A percentile compares a stretch with the other conserved stretches of the same genome.
phyloP scores from a whole-genome alignment of 495 filamentous ascomycete species.

The Penicillium desertorum region DNA sequence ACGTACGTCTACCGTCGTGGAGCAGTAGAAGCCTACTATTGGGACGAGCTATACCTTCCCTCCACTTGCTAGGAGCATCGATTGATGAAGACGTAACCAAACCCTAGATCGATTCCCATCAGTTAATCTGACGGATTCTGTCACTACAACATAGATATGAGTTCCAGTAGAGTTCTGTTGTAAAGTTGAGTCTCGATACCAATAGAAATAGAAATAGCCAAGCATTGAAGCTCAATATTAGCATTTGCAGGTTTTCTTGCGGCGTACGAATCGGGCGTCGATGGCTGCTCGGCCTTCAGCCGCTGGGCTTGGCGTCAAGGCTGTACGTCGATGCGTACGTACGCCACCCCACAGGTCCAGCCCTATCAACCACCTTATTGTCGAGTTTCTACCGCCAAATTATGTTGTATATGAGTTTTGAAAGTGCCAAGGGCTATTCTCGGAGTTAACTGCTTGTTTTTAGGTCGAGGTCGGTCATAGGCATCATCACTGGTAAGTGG shows the following conservation, averaged over 20 bases:
- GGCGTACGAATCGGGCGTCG: neutral
- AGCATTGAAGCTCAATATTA: conserved; percentile 4
- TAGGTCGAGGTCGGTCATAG: neutral
- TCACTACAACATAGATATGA: neutral
- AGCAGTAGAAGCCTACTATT: neutral
- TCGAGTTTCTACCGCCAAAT: neutral
- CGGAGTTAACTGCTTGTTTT: neutral
- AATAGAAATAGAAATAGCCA: neutral
- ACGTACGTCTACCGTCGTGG: conserved; percentile 6
- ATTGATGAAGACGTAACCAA: neutral
- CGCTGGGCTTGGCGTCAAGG: conserved; percentile 7
- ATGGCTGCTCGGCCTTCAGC: neutral
- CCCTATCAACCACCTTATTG: conserved; percentile 1
- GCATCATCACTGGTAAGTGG: neutral
- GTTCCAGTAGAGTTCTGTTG: neutral
- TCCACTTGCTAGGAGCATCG: neutral
- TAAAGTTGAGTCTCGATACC: neutral
- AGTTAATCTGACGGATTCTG: neutral
- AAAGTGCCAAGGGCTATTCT: no score
- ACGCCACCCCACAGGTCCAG: conserved; percentile 2
- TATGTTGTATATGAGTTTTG: neutral
- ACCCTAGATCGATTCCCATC: neutral
- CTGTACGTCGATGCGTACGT: conserved; percentile 6
- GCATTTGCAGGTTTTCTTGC: neutral
- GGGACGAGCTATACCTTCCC: neutral